These are phyloP conservation scores for Penicillium sp. DNA, from an alignment of 2,329 filamentous ascomycete species.

Conservation along the genomic window DNA sequence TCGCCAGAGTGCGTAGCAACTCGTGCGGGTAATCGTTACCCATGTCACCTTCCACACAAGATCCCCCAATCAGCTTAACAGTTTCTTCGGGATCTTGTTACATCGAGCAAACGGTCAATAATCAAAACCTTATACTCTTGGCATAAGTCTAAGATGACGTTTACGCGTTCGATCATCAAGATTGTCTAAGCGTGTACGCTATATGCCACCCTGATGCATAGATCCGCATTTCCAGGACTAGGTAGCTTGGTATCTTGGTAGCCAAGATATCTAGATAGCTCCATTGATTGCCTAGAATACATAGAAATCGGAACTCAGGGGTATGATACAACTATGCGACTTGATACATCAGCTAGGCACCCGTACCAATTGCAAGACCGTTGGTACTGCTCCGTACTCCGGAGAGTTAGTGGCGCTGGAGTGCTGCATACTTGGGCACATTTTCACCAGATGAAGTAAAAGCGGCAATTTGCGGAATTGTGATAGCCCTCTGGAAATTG, in stretches of 20 bases:
- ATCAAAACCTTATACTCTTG: not conserved
- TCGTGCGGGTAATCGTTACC: not conserved
- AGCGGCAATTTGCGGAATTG: not conserved
- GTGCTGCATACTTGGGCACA: not conserved
- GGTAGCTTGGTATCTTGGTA: too few species aligned
- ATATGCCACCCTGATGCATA: not conserved
- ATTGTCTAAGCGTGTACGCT: not conserved
- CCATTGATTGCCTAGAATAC: too few species aligned
- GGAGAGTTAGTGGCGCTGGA: not conserved
- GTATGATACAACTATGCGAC: not conserved
- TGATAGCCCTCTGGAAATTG: constrained; percentile 7
- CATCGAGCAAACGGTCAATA: not conserved
- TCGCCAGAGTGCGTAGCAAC: not conserved
- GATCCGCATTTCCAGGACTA: not conserved
- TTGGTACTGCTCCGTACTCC: not conserved
- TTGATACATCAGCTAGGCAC: constrained; percentile 1
- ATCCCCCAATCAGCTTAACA: not conserved
- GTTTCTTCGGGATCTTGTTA: not conserved
- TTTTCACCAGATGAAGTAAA: not conserved
- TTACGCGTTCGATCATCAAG: not conserved
- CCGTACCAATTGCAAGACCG: not conserved
- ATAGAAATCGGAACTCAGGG: not conserved
- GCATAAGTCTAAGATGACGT: not conserved
- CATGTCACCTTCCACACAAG: not conserved
- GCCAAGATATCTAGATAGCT: not conserved